These are phyloP conservation scores for Fraxinus sp. DNA, from an alignment of 305 asterid genomes.

Conservation along the genomic window DNA sequence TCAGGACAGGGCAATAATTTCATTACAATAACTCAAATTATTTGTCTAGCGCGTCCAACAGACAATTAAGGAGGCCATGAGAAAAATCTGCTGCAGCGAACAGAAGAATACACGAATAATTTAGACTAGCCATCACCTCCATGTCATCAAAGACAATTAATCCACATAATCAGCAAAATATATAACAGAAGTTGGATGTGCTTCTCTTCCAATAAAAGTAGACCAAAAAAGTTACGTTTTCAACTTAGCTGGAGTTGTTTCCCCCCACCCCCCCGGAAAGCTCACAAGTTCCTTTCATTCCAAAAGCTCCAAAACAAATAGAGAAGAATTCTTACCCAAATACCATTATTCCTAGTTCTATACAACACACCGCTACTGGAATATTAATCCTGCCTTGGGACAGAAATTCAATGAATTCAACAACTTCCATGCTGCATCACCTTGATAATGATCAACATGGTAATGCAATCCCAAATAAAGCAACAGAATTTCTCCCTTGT, in stretches of 20 bases:
- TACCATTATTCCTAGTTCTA: background rate
- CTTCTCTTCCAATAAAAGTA: background rate
- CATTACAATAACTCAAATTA: slow-evolving; percentile 3
- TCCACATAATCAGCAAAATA: background rate
- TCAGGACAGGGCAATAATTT: slow-evolving; percentile 4
- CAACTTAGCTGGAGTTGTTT: background rate
- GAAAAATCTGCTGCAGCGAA: background rate
- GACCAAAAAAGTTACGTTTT: background rate
- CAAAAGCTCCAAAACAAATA: background rate
- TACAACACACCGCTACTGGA: background rate
- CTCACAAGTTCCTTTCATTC: background rate
- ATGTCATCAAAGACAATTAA: background rate
- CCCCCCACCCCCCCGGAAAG: background rate
- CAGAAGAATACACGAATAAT: background rate
- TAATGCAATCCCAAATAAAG: slow-evolving; percentile 1
- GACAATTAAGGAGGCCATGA: background rate
- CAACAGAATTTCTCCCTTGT: background rate
- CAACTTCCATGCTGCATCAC: slow-evolving; percentile 1
- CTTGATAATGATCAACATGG: slow-evolving; percentile 6
- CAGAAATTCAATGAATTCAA: slow-evolving; percentile 1
- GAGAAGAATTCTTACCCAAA: background rate
- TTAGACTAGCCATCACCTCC: background rate
- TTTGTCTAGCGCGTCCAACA: background rate
- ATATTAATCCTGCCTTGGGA: background rate
- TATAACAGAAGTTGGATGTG: background rate